A percentile compares a stretch with the other conserved stretches of the same genome.
These are phyloP conservation scores for Syzygium oleosum DNA, from an alignment of 345 rosid genomes.

Conservation along the genomic window DNA sequence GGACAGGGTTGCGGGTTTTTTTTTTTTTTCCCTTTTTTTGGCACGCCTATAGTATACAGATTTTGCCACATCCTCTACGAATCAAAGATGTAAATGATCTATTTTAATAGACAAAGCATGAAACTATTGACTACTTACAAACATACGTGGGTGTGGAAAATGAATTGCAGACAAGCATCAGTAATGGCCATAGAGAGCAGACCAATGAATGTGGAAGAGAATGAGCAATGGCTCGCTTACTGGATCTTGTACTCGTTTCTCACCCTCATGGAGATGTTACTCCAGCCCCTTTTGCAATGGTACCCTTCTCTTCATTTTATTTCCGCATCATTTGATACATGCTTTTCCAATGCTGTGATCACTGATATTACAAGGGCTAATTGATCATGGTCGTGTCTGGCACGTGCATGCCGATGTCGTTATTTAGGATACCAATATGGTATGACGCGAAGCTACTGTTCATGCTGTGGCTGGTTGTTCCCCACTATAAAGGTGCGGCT, in stretches of 20 bases:
- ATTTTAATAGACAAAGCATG: neutral
- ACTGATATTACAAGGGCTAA: neutral
- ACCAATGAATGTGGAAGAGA: constrained; percentile 34
- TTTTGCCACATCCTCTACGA: neutral
- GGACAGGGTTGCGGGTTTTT: too few relatives aligned
- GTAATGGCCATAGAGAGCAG: constrained; percentile 70
- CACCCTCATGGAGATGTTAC: constrained; percentile 61
- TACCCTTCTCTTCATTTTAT: neutral
- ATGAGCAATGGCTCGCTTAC: constrained; percentile 93
- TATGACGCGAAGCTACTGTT: constrained; percentile 52
- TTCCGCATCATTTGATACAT: neutral
- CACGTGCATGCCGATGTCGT: neutral
- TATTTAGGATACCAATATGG: constrained; percentile 74
- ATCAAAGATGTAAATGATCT: neutral
- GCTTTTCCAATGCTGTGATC: neutral
- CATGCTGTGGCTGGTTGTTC: constrained; percentile 70
- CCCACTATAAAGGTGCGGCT: constrained; percentile 73
- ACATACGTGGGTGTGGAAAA: neutral
- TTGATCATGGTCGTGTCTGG: neutral
- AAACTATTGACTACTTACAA: neutral
- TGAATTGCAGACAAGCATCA: constrained; percentile 51
- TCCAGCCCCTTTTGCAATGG: constrained; percentile 65
- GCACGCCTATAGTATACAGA: neutral
- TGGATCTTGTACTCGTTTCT: constrained; percentile 85
- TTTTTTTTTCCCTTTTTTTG: neutral